Evolutionary conservation across 1,139 yeast species (phyloP), one percentile per base, ranked within the genome.

Genomic region (Yamadazyma diddensiae): DNA sequence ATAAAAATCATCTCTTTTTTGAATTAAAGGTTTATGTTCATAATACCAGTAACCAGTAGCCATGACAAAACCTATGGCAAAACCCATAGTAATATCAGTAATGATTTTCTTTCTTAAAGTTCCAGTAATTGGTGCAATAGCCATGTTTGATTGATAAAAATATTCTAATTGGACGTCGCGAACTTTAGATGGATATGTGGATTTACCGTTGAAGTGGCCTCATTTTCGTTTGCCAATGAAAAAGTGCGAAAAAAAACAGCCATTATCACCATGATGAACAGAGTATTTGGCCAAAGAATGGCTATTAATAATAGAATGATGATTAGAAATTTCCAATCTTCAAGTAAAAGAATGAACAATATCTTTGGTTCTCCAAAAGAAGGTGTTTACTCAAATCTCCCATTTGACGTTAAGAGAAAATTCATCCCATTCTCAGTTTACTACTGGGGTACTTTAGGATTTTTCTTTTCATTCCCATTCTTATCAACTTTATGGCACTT

Each of bases 331-430:
- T 68, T 68, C 53, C 66, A 62, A 47, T 49, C 62, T 31, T 61
- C 72, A 22, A 40, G 64, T 33, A 57, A 61, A 46, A 48, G 50
- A 32, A 49, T 57, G 57, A 59, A 59, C 52, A 50, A 55, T 24
- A 47, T 64, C 34, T 66, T 51, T 47, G 74, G 74, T 34, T 35
- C 62, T 31, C 73, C 74, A 36, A 81, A 84, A 58, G 84, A 79
- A 58, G 97, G 97, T 53, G 79, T 81, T 33, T 90, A 92, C 81
- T 72, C 83, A 56, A 92, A 92, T 77, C 57, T 92, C 47, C 98
- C 98, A 46, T 92, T 90, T 79, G 78, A 79, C 73, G 94, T 92
- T 46, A 87, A 86, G 74, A 86, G 95, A 77, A 84, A 79, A 70
- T 49, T 37, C 38, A 74, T 90, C 46, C 97, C 97, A 46, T 87